Conservation (phyloP, 345 rosid species). For the Alliaria petiolata region DNA sequence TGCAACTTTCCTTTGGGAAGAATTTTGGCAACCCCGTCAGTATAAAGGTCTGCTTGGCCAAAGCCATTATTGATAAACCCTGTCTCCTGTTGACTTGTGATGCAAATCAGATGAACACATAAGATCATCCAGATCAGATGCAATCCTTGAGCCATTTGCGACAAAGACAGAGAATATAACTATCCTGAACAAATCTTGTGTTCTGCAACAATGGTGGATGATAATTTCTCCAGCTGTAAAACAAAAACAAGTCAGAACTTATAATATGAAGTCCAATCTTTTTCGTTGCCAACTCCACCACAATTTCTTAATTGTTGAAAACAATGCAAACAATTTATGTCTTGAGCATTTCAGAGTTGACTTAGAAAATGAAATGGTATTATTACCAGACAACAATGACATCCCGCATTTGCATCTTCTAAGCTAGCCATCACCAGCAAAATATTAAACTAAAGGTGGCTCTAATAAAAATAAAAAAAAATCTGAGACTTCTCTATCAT, state of each 20-base stretch:
- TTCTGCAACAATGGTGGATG: neutral
- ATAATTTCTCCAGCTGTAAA: neutral
- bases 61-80: constrained; percentile 42
- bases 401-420: neutral
- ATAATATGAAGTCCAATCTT: constrained; percentile 9
- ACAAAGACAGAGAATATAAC: neutral
- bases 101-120: constrained; percentile 14
- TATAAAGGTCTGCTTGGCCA: constrained; percentile 26
- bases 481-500: neutral
- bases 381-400: neutral
- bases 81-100: constrained; percentile 19
- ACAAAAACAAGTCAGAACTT: neutral
- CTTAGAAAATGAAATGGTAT: constrained; percentile 4
- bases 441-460: neutral
- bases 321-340: neutral
- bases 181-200: constrained; percentile 7
- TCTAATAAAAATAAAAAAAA: neutral
- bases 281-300: constrained; percentile 2
- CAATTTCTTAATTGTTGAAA: neutral
- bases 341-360: constrained; percentile 8
- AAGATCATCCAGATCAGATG: constrained; percentile 20
- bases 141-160: constrained; percentile 3
- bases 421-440: neutral
- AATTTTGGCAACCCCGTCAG: constrained; percentile 36
- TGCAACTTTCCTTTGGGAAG: constrained; percentile 40